These are phyloP conservation scores for Bidens hawaiensis DNA, from an alignment of 140 eudicot genomes.

Conservation along the genomic window DNA sequence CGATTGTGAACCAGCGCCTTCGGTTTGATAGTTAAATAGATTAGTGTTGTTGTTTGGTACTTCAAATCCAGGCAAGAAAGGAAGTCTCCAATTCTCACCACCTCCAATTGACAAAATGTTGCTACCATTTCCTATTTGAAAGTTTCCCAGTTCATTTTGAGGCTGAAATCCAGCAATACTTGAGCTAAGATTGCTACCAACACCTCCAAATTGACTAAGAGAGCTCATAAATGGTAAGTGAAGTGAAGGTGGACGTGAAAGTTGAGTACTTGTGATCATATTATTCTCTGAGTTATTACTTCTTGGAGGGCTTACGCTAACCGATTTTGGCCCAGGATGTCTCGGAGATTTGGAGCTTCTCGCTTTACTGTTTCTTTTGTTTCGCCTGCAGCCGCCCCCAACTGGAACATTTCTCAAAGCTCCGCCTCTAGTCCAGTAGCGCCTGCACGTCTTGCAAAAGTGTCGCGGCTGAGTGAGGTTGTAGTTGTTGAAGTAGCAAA, in stretches of 20 bases:
- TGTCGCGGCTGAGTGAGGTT: constrained; percentile 68
- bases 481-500: constrained; percentile 79
- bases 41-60: constrained; percentile 19
- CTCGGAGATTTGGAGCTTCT: constrained; percentile 42
- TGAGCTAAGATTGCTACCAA: constrained; percentile 28
- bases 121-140: constrained; percentile 39
- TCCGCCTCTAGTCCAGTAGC: constrained; percentile 78
- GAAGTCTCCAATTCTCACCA: constrained; percentile 54
- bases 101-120: constrained; percentile 30
- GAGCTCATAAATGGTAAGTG: constrained; percentile 53
- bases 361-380: constrained; percentile 51
- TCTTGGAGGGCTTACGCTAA: constrained; percentile 49
- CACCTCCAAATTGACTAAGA: constrained; percentile 36
- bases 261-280: constrained; percentile 33
- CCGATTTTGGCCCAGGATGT: constrained; percentile 30
- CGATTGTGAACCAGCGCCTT: constrained; percentile 27
- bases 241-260: constrained; percentile 35
- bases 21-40: constrained; percentile 35
- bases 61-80: constrained; percentile 46
- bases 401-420: constrained; percentile 73
- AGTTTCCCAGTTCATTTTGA: constrained; percentile 32
- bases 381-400: constrained; percentile 72
- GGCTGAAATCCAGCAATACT: constrained; percentile 44
- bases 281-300: constrained; percentile 37
- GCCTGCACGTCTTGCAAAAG: constrained; percentile 74